Conservation (phyloP, 2,329 filamentous ascomycete genomes). For the Colletotrichum kahawae region DNA sequence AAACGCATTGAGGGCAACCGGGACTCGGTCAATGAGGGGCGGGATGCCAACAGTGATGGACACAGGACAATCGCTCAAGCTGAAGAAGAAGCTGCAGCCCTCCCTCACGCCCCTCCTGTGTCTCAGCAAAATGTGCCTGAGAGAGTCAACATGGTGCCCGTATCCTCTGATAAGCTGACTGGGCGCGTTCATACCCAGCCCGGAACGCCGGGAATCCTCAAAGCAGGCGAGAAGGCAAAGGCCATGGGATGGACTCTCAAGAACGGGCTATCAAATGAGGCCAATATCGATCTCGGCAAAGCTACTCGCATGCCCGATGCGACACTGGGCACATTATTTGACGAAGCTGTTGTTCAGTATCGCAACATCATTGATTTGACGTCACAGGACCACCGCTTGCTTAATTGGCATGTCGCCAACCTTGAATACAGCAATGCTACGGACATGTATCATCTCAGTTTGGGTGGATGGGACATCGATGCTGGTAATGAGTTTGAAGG, state of each 20-base stretch:
- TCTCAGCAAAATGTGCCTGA: constrained; percentile 58
- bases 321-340: constrained; percentile 88
- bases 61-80: constrained; percentile 74
- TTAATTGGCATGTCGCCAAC: constrained; percentile 99
- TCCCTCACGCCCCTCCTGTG: constrained; percentile 59
- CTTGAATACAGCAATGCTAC: constrained; percentile 96
- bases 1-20: constrained; percentile 83
- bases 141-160: constrained; percentile 63
- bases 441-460: constrained; percentile 84
- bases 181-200: constrained; percentile 75
- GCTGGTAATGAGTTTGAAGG: constrained; percentile 98
- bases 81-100: constrained; percentile 71
- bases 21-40: constrained; percentile 80
- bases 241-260: constrained; percentile 84
- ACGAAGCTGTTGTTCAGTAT: constrained; percentile 90
- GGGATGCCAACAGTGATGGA: constrained; percentile 75
- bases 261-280: constrained; percentile 63
- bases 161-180: constrained; percentile 72
- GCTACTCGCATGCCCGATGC: constrained; percentile 69
- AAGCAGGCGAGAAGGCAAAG: constrained; percentile 78
- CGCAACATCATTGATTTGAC: constrained; percentile 81
- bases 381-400: constrained; percentile 83
- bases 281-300: constrained; percentile 73
- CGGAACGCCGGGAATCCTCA: constrained; percentile 70
- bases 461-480: constrained; percentile 95